A percentile compares a stretch with the other conserved stretches of the same genome.
Evolutionary conservation across 2,329 filamentous ascomycete genomes (phyloP).

Genomic region (Calonectria honghensis): DNA sequence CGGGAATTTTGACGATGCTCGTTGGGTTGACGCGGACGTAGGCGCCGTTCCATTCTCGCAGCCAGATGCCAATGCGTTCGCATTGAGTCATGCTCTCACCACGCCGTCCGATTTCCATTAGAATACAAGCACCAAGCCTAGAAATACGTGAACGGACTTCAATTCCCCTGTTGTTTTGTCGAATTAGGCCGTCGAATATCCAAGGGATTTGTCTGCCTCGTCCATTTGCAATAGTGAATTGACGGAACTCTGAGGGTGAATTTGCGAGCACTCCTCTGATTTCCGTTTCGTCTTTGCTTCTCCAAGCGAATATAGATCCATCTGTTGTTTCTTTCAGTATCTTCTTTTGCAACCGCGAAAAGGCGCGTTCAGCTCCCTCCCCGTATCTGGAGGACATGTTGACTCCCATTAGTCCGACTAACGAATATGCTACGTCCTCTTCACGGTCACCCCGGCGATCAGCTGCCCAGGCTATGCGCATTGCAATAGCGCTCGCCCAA

Average conservation of each 20-base stretch:
- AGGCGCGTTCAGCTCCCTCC: conserved; percentile 6
- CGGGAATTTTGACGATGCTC: not conserved
- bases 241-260: conserved; percentile 15
- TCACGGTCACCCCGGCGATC: not conserved
- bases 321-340: conserved; percentile 10
- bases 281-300: not conserved
- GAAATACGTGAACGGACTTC: not conserved
- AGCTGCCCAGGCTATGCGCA: conserved; percentile 13
- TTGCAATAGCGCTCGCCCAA: not conserved
- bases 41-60: conserved; percentile 10
- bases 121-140: not conserved
- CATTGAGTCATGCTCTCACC: not conserved
- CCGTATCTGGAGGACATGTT: conserved; percentile 17
- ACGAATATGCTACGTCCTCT: not conserved
- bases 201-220: not conserved
- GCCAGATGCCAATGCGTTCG: conserved; percentile 2
- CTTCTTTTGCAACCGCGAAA: not conserved
- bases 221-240: not conserved
- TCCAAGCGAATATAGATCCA: conserved; percentile 23
- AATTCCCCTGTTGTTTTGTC: not conserved
- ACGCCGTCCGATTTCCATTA: not conserved
- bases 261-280: not conserved
- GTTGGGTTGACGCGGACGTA: conserved; percentile 1
- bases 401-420: not conserved
- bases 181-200: conserved; percentile 1